A percentile compares a stretch with the other conserved stretches of the same genome.
phyloP scores from a whole-genome alignment of 805 yeast genomes.

The Cyberlindnera japonica region DNA sequence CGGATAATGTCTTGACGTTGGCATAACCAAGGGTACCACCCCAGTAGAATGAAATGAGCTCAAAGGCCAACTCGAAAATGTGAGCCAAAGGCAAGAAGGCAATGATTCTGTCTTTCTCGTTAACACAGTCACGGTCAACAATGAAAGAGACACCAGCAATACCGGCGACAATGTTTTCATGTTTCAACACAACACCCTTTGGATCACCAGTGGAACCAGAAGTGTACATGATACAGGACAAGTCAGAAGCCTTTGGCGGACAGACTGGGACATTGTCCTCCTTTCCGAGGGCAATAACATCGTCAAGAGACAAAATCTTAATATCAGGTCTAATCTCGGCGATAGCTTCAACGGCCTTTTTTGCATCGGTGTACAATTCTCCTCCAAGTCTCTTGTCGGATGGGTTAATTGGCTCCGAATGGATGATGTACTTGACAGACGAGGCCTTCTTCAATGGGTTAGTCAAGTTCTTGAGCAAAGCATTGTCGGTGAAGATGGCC shows the following conservation, averaged over 20 bases:
- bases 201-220: conserved; percentile 80
- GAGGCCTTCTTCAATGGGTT: conserved; percentile 67
- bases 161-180: conserved; percentile 73
- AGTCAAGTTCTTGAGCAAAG: conserved; percentile 59
- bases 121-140: conserved; percentile 50
- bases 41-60: conserved; percentile 78
- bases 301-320: conserved; percentile 59
- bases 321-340: conserved; percentile 72
- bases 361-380: conserved; percentile 53
- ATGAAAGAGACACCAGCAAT: conserved; percentile 74
- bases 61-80: conserved; percentile 89
- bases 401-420: conserved; percentile 57
- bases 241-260: conserved; percentile 46
- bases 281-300: conserved; percentile 61
- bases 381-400: conserved; percentile 65
- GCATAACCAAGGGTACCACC: conserved; percentile 91
- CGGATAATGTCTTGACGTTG: conserved; percentile 85
- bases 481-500: conserved; percentile 82
- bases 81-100: conserved; percentile 95
- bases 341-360: conserved; percentile 55
- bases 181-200: conserved; percentile 70
- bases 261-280: conserved; percentile 35
- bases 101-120: conserved; percentile 64
- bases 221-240: conserved; percentile 67
- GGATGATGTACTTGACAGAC: conserved; percentile 64